phyloP scores from a whole-genome alignment of 169 alveolate species.

The Neospora caninum region DNA sequence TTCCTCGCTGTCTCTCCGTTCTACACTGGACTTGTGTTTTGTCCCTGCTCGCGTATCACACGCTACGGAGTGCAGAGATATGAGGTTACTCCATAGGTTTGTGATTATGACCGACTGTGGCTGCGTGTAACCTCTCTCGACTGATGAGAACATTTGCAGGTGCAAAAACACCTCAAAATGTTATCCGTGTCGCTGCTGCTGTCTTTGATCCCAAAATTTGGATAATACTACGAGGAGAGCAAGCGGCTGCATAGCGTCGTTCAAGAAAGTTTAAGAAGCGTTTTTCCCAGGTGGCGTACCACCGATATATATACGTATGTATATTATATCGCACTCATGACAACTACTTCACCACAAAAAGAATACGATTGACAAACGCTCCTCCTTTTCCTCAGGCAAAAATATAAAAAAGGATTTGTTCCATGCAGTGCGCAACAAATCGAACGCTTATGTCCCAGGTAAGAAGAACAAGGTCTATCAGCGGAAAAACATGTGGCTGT shows the following conservation, averaged over 20 bases:
- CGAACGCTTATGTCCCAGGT: not conserved
- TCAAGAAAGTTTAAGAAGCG: not conserved
- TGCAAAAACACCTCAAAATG: too few relatives aligned
- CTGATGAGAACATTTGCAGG: too few relatives aligned
- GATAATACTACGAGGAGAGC: not conserved
- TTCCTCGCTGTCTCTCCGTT: too few relatives aligned
- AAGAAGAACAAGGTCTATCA: not conserved
- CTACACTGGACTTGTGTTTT: too few relatives aligned
- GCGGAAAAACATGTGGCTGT: not conserved
- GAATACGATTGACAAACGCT: conserved; percentile 1
- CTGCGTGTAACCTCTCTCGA: too few relatives aligned
- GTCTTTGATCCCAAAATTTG: too few relatives aligned
- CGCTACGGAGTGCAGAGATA: too few relatives aligned
- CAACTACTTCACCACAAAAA: not conserved
- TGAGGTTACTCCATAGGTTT: too few relatives aligned
- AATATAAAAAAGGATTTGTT: not conserved
- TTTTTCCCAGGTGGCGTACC: not conserved
- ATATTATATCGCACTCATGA: not conserved
- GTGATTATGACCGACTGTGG: too few relatives aligned
- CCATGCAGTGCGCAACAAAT: not conserved
- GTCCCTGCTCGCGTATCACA: too few relatives aligned
- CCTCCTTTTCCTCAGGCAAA: not conserved
- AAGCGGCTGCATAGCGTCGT: not conserved
- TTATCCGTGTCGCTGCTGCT: too few relatives aligned
- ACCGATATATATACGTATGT: not conserved